Percentiles rank a stretch among this genome's conserved stretches.
Evolutionary conservation across 345 rosid species (phyloP).

Genomic region (Citrus unshiu): DNA sequence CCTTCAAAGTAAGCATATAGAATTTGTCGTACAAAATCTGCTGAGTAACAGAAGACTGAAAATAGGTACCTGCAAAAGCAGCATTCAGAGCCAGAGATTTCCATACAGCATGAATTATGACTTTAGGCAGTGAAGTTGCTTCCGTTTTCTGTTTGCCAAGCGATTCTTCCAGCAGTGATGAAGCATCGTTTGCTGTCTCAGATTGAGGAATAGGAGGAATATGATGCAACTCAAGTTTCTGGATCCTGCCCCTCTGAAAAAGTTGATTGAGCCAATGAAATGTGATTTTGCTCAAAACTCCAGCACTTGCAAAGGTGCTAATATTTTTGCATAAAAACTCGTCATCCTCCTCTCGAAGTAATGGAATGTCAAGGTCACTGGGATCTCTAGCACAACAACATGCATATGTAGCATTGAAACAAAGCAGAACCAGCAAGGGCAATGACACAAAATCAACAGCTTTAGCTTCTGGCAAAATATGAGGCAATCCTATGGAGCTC

Average conservation of each 20-base stretch:
- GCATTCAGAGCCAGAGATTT: constrained; percentile 52
- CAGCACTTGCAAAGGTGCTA: constrained; percentile 27
- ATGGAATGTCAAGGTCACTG: constrained; percentile 28
- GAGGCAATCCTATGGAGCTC: constrained; percentile 18
- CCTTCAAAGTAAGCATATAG: neutral
- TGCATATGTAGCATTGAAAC: constrained; percentile 18
- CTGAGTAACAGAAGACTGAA: neutral
- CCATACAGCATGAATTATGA: constrained; percentile 35
- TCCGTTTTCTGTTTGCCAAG: constrained; percentile 32
- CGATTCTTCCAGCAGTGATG: constrained; percentile 45
- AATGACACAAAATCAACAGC: constrained; percentile 38
- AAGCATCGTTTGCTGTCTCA: constrained; percentile 53
- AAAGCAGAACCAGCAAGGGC: constrained; percentile 37
- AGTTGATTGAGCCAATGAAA: constrained; percentile 64
- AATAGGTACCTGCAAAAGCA: constrained; percentile 50
- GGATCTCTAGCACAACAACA: constrained; percentile 7
- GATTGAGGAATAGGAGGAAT: constrained; percentile 52
- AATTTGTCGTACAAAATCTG: neutral
- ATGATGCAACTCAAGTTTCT: constrained; percentile 44
- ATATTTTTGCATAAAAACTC: constrained; percentile 9
- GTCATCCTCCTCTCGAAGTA: constrained; percentile 24
- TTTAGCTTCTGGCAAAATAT: constrained; percentile 23
- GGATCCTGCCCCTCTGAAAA: constrained; percentile 33
- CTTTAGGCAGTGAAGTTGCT: constrained; percentile 33
- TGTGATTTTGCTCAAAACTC: constrained; percentile 44